A percentile compares a stretch with the other conserved stretches of the same genome.
phyloP scores from a whole-genome alignment of 345 rosid genomes.

The Arabidopsis thaliana region TAIR10.1 NC_003071.7:19558001-19558500 shows the following conservation, averaged over 20 bases:
- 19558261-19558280: constrained; percentile 17
- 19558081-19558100: no score
- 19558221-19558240: constrained; percentile 1
- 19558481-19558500: constrained; percentile 56
- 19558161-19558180: not conserved
- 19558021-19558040: no score
- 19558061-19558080: no score
- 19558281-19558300: not conserved
- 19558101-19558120: no score
- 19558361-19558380: constrained; percentile 56
- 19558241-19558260: not conserved
- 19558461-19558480: constrained; percentile 65
- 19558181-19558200: constrained; percentile 31
- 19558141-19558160: not conserved
- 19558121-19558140: no score
- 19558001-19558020: no score
- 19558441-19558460: constrained; percentile 60
- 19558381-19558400: constrained; percentile 52
- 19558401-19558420: constrained; percentile 56
- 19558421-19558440: constrained; percentile 64
- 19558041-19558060: no score
- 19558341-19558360: constrained; percentile 41
- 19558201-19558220: constrained; percentile 17
- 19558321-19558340: constrained; percentile 3
- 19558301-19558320: constrained; percentile 12